phyloP scores from a whole-genome alignment of 352 stramenopile genomes.

The Pilasporangium apinafurcum region DNA sequence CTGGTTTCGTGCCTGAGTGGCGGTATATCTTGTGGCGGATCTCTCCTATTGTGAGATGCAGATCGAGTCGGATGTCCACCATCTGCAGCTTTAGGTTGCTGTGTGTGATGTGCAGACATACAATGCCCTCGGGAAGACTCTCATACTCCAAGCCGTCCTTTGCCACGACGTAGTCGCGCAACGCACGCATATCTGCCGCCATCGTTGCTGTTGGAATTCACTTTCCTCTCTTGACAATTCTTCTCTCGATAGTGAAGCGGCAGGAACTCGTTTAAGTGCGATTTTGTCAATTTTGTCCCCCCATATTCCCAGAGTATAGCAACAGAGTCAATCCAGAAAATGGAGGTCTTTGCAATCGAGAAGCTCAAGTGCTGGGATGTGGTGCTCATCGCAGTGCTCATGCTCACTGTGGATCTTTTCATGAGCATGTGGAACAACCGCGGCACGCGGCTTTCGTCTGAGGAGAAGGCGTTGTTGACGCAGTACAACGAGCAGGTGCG shows the following conservation, averaged over 20 bases:
- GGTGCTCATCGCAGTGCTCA: conserved; percentile 49
- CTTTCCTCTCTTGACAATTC: neutral
- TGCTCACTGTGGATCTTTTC: conserved; percentile 41
- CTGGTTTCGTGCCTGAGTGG: conserved; percentile 93
- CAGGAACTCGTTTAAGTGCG: conserved; percentile 32
- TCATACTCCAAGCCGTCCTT: conserved; percentile 87
- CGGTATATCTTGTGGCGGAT: conserved; percentile 93
- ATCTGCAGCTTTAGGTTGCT: conserved; percentile 96
- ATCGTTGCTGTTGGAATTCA: conserved; percentile 19
- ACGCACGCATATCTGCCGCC: conserved; percentile 59
- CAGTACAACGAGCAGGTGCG: conserved; percentile 76
- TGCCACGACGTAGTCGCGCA: conserved; percentile 78
- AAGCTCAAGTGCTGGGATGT: conserved; percentile 65
- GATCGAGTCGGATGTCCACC: conserved; percentile 95
- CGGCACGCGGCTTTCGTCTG: conserved; percentile 39
- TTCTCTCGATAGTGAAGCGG: no score
- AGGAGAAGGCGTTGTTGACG: conserved; percentile 47
- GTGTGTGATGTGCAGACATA: conserved; percentile 96
- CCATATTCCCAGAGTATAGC: neutral
- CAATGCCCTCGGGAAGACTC: conserved; percentile 77
- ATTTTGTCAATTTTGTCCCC: neutral
- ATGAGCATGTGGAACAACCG: conserved; percentile 51
- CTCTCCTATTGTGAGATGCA: conserved; percentile 85
- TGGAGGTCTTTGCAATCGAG: conserved; percentile 36
- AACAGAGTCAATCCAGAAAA: conserved; percentile 7